Percentiles rank a stretch among this genome's conserved stretches.
Conservation (phyloP, 495 filamentous ascomycete genomes). For the Penicillium silybi region DNA sequence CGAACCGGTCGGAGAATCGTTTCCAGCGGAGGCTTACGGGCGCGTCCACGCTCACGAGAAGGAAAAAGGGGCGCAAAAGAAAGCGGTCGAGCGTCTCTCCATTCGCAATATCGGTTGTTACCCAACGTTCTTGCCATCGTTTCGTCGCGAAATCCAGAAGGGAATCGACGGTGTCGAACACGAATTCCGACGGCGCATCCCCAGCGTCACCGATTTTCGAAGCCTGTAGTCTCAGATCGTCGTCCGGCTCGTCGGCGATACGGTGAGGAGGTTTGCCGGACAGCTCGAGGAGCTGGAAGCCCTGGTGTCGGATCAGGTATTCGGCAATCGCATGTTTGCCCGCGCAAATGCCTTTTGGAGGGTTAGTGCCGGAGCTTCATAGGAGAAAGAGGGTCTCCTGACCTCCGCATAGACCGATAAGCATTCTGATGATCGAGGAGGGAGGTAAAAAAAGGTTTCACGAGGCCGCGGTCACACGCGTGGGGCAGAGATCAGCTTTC, state of each 20-base stretch:
- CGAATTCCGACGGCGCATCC: slow-evolving; percentile 21
- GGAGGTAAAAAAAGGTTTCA: slow-evolving; percentile 1
- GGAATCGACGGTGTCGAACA: slow-evolving; percentile 55
- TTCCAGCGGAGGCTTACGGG: slow-evolving; percentile 79
- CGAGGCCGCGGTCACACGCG: slow-evolving; percentile 6
- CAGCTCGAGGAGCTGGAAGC: slow-evolving; percentile 54
- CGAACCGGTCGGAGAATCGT: slow-evolving; percentile 58
- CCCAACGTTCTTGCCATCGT: slow-evolving; percentile 75
- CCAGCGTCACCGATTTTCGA: slow-evolving; percentile 19
- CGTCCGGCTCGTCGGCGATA: slow-evolving; percentile 26
- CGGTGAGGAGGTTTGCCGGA: slow-evolving; percentile 12
- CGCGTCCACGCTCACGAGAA: slow-evolving; percentile 88
- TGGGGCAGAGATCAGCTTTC: neutral
- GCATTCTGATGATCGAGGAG: slow-evolving; percentile 51
- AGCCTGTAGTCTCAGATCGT: slow-evolving; percentile 29
- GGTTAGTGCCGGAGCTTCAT: slow-evolving; percentile 8
- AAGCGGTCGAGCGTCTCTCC: slow-evolving; percentile 67
- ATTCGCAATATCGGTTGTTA: slow-evolving; percentile 75
- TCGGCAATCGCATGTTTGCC: slow-evolving; percentile 83
- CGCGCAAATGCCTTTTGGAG: slow-evolving; percentile 70
- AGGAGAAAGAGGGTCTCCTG: slow-evolving; percentile 24
- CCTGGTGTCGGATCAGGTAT: slow-evolving; percentile 73
- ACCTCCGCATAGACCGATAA: slow-evolving; percentile 93
- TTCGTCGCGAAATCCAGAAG: slow-evolving; percentile 83
- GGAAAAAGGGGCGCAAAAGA: slow-evolving; percentile 79